A percentile compares a stretch with the other conserved stretches of the same genome.
phyloP scores from a whole-genome alignment of 2,329 filamentous ascomycete species.

The Apiospora aurea region DNA sequence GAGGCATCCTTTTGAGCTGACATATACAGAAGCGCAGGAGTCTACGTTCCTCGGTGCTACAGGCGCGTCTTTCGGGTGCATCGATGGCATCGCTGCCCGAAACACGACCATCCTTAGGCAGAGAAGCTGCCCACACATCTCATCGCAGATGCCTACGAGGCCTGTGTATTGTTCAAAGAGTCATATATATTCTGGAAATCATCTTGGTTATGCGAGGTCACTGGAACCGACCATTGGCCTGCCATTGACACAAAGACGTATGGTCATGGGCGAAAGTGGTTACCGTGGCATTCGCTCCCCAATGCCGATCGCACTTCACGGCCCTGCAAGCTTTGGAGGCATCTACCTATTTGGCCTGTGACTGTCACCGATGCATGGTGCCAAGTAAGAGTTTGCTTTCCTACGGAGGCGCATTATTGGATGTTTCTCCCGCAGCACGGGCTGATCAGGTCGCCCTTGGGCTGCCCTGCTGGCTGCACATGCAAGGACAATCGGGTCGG shows the following conservation, averaged over 20 bases:
- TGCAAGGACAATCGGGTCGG: background rate
- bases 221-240: background rate
- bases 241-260: background rate
- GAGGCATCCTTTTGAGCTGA: constrained; percentile 60
- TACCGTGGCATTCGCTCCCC: background rate
- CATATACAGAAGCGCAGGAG: background rate
- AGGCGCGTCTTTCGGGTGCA: background rate
- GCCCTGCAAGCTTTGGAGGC: background rate
- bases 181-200: background rate
- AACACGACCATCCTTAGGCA: background rate
- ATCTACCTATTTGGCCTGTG: background rate
- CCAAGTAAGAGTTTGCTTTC: background rate
- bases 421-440: background rate
- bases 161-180: background rate
- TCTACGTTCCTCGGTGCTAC: background rate
- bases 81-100: background rate
- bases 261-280: background rate
- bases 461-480: background rate
- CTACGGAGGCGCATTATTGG: background rate
- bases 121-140: background rate
- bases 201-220: background rate
- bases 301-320: background rate
- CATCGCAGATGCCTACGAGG: background rate
- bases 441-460: background rate
- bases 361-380: background rate